Base-by-base conservation (phyloP, 2,329 filamentous ascomycete species). In the Ilyonectria mors-panacis region DNA sequence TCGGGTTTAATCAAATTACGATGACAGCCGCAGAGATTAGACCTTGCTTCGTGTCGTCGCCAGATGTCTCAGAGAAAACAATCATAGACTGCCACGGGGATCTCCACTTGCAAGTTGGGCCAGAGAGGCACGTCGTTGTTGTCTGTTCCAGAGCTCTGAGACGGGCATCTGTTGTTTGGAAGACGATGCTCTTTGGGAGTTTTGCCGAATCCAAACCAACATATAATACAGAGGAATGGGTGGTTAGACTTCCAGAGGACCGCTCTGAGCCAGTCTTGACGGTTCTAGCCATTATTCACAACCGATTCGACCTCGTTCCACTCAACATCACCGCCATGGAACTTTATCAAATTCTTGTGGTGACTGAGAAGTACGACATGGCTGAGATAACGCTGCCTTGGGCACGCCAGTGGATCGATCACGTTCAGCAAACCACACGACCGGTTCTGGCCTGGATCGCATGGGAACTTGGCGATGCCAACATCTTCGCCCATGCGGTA, bases 321-420 rank as follows among this genome's bases (percentile, higher is more conserved):
- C 37, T 23, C 15, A 44, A 23, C 13, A 26, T 30, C 12, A 48
- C 42, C 9, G 56, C 56, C 15, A 26, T 44, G 21, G 56, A 59
- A 15, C 56, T 59, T 2, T 59, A 59, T 44, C 56, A 59, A 44
- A 37, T 59, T 17, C 30, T 59, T 21, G 56, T 30, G 8, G 44
- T 59, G 19, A 59, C 56, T 2, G 56, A 59, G 13, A 59, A 59
- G 44, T 59, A 59, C 28, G 56, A 59, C 56, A 59, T 59, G 56
- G 48, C 56, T 8, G 56, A 59, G 44, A 59, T 59, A 30, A 59
- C 56, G 3, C 42, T 42, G 9, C 56, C 56, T 21, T 59, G 56
- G 56, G 56, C 56, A 21, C 56, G 56, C 5, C 42, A 59, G 56
- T 59, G 56, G 56, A 59, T 59, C 56, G 56, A 59, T n/a, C 35